Base-by-base conservation (phyloP, 805 yeast species). In the Pichia rugopelliculosa region DNA sequence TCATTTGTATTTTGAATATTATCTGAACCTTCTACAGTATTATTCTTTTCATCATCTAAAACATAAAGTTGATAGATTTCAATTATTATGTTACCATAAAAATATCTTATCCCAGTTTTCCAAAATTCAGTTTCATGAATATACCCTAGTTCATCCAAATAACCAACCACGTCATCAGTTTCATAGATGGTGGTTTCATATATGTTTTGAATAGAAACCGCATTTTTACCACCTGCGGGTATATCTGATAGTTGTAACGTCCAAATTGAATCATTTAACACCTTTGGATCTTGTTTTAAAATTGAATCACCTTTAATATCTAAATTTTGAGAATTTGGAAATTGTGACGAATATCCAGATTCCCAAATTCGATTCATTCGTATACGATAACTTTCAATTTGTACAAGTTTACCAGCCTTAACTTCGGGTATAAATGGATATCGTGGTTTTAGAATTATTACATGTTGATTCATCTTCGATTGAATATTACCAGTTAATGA, bases 151-250 rank as follows among this genome's bases (percentile, higher is more conserved):
- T 79, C 84, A 40, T 72, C 75, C 49, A 89, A 42, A 43, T 67
- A 67, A 2, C 71, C 72, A 23, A 62, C 50, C 4, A 76, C 65
- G 56, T 77, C 80, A 47, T 67, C 70, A 3, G 76, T 72, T 54
- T 74, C 73, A 4, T 70, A 72, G 12, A 78, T 59, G 1, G 81
- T 76, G 42, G 79, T 70, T 58, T 83, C 88, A 51, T 82, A 72
- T 12, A 87, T 73, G 17, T 86, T 76, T 60, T 88, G 95, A 50
- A 76, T 79, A 22, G 73, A 75, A 46, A 75, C 82, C 61, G 76
- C 74, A 57, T 76, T 73, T 65, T 72, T 76, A 4, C 91, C 91
- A 10, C 87, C 90, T 7, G 82, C 77, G 2, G 93, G 93, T 12
- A 86, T 82, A 63, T 86, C 95, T 6, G 78, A 69, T 23, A 80